Evolutionary conservation across 208 protist species (phyloP), one percentile per base, ranked within the genome.

Genomic region (Acanthamoeba sp.): DNA sequence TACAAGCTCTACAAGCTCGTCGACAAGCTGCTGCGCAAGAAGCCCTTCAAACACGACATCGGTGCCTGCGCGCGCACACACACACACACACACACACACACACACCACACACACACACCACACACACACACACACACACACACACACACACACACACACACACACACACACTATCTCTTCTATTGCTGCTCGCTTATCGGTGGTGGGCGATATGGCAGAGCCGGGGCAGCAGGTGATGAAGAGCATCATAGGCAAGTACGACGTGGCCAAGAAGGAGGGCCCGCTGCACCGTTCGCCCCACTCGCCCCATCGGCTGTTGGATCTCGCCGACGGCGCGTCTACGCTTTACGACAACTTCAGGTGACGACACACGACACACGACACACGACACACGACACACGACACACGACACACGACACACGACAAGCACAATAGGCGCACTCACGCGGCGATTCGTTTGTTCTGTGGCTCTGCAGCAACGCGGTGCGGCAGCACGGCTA

Each of bases 301-400:
- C 59, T 92, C 62, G 7, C 87, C 87, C 36, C 40, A 92, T 18
- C 87, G 62, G 6, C 14, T 92, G 36, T 29, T 69, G 57, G 87
- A 92, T 24, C 40, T 76, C 0, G 87, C 34, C 36, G 62, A 76
- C 34, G 62, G 45, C 10, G 87, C 62, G 12, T 38, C 87, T 14
- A 92, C 87, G 2, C 64, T 92, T 27, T 92, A 92, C 42, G 87
- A 92, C 22, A 92, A 76, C 87, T 92, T 92, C 27, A 66, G 52
- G 82, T 90, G n/a, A n/a, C n/a, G n/a, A n/a, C n/a, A 40, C 20
- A 0, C 45, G 0, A 14, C 10, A 50, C 45, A 36, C 45, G 45
- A 0, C 42, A 10, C 42, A 10, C 10, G 12, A 14, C 45, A 0
- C 2, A 50, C 45, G 66, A 50, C 45, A 14, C 45, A 14, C 71